A percentile compares a stretch with the other conserved stretches of the same genome.
Conservation (phyloP, 352 stramenopile genomes). For the Elongisporangium prolatum region DNA sequence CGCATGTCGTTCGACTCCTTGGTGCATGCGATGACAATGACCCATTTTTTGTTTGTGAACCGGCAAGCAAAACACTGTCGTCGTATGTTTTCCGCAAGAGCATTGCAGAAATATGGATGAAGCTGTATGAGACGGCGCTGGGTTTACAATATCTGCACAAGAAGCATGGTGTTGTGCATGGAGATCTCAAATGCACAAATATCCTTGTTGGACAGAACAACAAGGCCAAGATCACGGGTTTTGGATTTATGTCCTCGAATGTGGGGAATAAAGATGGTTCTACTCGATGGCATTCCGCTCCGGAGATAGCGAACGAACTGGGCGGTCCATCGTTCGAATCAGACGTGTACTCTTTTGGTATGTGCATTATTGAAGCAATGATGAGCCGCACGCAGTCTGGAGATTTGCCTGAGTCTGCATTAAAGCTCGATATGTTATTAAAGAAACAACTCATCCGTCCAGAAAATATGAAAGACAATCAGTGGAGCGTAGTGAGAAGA, state of each 20-base stretch:
- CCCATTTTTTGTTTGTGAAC: slow-evolving; percentile 7
- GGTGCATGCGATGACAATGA: slow-evolving; percentile 5
- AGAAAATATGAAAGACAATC: neutral
- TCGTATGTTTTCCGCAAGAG: neutral
- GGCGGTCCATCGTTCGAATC: slow-evolving; percentile 9
- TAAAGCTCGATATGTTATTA: too few species aligned
- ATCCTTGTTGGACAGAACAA: slow-evolving; percentile 12
- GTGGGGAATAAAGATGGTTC: slow-evolving; percentile 1
- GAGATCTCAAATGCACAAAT: slow-evolving; percentile 24
- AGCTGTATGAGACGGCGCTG: slow-evolving; percentile 12
- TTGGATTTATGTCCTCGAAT: slow-evolving; percentile 8
- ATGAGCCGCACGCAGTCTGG: neutral
- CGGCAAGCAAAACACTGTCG: neutral
- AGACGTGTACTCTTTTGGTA: slow-evolving; percentile 20
- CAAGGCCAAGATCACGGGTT: slow-evolving; percentile 17
- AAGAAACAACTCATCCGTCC: neutral
- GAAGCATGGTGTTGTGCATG: slow-evolving; percentile 13
- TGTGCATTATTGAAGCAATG: slow-evolving; percentile 28
- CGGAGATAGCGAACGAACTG: slow-evolving; percentile 5
- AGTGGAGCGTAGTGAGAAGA: neutral
- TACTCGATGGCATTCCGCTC: slow-evolving; percentile 10
- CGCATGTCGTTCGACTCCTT: slow-evolving; percentile 6
- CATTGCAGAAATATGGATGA: neutral
- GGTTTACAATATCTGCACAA: slow-evolving; percentile 19
- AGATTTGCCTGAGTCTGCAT: too few species aligned